Base-by-base conservation (phyloP, 495 filamentous ascomycete genomes). In the Trichoderma asperelloides region DNA sequence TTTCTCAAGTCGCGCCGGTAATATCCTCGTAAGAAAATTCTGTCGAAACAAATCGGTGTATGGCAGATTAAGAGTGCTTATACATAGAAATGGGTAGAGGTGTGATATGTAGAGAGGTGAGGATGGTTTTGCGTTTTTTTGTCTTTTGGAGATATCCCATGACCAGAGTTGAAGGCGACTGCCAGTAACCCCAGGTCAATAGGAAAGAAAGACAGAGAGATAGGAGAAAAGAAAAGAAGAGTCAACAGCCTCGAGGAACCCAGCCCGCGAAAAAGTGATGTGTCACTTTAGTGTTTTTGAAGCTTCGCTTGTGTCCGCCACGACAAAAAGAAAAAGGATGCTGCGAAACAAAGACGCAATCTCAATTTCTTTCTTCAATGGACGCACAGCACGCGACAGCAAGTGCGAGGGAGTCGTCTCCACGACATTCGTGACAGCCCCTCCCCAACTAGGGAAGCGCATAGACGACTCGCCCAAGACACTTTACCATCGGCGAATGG, bases 401-500 rank as follows among this genome's bases (percentile, higher is more conserved):
- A 37, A 33, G 60, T 30, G 62, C 28, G 21, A 16, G 13, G 18
- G 62, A 15, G 33, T 39, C 27, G 62, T 21, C 62, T 21, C 8
- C n/a, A 64, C 30, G 33, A 9, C 2, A 41, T 30, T 30, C 33
- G 7, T 51, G 47, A 60, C 23, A 47, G n/a, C 33, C 5, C 15
- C 63, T 27, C 63, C 18, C 23, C 39, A 45, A 27, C 39, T 16
- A 25, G n/a, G 49, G 65, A 39, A 66, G 16, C 28, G 33, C 65
- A 45, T 13, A 60, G 55, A 30, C 27, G 55, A 60, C 55, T 25
- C 55, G 12, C 23, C 23, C 9, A 60, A 27, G 55, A 37, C 66
- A 49, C 65, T 73, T 73, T 84, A 86, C 82, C 83, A 85, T 55
- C 83, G 79, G 67, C 79, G 76, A 67, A 79, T 73, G 49, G 69